Base-by-base conservation (phyloP, 352 stramenopile genomes). In the Globisporangium middletonii region DNA sequence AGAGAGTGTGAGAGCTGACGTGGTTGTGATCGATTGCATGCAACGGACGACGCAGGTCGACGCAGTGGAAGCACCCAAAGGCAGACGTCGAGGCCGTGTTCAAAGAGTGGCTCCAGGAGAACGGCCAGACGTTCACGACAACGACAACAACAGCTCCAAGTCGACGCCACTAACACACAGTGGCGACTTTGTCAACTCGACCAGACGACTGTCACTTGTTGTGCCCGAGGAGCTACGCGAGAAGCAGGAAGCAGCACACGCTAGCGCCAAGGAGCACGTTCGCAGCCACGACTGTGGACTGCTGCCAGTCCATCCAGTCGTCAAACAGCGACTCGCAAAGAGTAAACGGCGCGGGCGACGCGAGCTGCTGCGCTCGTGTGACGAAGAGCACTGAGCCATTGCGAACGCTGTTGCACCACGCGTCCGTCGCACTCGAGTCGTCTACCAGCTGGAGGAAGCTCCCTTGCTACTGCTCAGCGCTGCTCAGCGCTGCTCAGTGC, bases 51-150 rank as follows among this genome's bases (percentile, higher is more conserved):
- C 45, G 11, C 60, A 91, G 84, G 35, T 92, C 85, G 6, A 93
- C 85, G 3, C 83, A 95, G 43, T 95, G 85, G 83, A 93, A 92
- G 59, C 85, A 95, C 41, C 85, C 85, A 15, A 60, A 71, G 12
- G 53, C 82, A 27, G 82, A 92, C 51, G 83, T 92, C 23, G 85
- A 94, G 30, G 63, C 63, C 1, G 77, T 84, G n/a, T 90, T 83
- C 63, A 80, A 60, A n/a, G 77, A 88, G 27, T 92, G 83, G 83
- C 57, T 89, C 9, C 82, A 92, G 41, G 78, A 83, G 53, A 87
- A 87, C 41, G 71, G 69, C 15, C 63, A 62, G 2, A 76, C 64
- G 53, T 91, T 91, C 62, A 53, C 38, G 1, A 43, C 59, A 8
- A 57, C 45, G 30, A 23, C 27, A 19, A 47, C 59, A 27, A 30